These are phyloP conservation scores for Eucalyptus albens DNA, from an alignment of 345 rosid genomes.

Conservation along the genomic window DNA sequence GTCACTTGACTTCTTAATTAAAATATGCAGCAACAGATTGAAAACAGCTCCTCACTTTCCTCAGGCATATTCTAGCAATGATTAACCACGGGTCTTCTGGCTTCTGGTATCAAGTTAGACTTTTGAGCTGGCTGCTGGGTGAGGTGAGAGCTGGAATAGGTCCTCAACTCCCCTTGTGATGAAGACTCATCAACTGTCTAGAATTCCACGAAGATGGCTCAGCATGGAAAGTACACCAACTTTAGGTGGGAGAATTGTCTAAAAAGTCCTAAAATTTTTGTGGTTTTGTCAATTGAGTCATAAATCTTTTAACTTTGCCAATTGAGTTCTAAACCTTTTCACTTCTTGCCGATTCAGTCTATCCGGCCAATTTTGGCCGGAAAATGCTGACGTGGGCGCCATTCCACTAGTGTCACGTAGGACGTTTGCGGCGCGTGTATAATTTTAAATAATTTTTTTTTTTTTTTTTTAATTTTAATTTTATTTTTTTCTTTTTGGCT, in stretches of 20 bases:
- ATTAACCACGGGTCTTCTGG: background rate
- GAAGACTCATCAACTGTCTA: background rate
- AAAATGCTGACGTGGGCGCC: no score
- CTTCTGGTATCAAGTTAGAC: background rate
- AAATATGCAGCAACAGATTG: background rate
- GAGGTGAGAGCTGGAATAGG: background rate
- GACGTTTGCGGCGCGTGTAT: no score
- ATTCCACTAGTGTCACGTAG: no score
- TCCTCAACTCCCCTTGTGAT: background rate
- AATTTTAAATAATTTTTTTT: no score
- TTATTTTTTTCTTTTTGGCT: no score
- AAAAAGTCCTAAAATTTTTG: no score
- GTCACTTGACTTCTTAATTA: background rate
- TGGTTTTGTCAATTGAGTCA: no score
- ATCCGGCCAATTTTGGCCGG: no score
- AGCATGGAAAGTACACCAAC: background rate
- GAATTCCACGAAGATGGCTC: background rate
- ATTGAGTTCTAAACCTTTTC: no score
- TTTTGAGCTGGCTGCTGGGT: background rate
- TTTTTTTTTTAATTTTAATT: no score
- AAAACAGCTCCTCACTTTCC: background rate
- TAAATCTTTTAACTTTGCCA: no score
- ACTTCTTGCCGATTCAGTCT: no score
- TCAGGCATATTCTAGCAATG: background rate
- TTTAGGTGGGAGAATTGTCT: background rate